These are phyloP conservation scores for Hibiscus tridactylites DNA, from an alignment of 345 rosid genomes.

Conservation along the genomic window DNA sequence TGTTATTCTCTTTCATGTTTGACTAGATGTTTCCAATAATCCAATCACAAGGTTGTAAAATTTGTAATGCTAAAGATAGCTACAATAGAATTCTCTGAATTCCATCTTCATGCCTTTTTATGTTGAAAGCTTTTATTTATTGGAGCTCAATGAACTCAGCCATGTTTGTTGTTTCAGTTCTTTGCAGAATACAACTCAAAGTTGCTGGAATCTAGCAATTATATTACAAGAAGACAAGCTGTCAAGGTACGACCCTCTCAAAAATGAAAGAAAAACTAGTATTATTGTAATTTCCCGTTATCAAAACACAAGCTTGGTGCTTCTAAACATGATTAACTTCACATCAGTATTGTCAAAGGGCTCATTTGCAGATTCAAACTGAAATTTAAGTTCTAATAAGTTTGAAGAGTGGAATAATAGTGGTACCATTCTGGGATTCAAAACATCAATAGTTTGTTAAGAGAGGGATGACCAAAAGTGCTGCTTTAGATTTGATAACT, in stretches of 20 bases:
- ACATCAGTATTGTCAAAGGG: not conserved
- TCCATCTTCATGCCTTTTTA: not conserved
- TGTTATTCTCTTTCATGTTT: not conserved
- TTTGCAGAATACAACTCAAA: slow-evolving; percentile 81
- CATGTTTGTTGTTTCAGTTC: slow-evolving; percentile 47
- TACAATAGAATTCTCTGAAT: not conserved
- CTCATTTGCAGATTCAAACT: not conserved
- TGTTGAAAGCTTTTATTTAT: slow-evolving; percentile 4
- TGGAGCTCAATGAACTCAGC: slow-evolving; percentile 7
- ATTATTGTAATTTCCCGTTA: no score
- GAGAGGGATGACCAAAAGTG: not conserved
- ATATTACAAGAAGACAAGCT: slow-evolving; percentile 94
- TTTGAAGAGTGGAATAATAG: not conserved
- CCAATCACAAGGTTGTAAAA: not conserved
- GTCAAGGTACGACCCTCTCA: slow-evolving; percentile 46
- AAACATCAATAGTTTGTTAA: not conserved
- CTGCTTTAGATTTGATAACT: not conserved
- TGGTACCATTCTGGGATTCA: not conserved
- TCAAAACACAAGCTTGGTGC: not conserved
- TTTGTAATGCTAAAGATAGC: not conserved
- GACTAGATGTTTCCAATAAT: slow-evolving; percentile 2
- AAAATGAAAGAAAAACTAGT: no score
- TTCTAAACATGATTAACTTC: not conserved
- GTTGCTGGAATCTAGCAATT: slow-evolving; percentile 86
- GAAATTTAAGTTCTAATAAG: not conserved